A percentile compares a stretch with the other conserved stretches of the same genome.
phyloP scores from a whole-genome alignment of 192 early-diverging fungal species.

The Mortierella alpina region DNA sequence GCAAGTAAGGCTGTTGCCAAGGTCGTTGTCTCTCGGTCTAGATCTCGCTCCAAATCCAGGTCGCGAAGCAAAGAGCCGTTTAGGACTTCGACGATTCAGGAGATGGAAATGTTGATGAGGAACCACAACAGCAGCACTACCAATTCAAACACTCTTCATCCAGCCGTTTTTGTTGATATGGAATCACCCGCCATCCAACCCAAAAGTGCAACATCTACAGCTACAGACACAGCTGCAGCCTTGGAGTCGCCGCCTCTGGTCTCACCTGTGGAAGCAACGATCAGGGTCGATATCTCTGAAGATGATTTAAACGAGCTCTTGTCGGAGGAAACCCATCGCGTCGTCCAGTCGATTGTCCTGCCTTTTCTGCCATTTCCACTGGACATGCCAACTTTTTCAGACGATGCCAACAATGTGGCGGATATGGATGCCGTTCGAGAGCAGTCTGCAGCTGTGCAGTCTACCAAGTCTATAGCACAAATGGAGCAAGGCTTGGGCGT shows the following conservation, averaged over 20 bases:
- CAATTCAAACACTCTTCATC: no score
- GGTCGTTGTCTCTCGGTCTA: constrained; percentile 2
- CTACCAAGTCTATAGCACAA: neutral
- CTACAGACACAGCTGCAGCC: no score
- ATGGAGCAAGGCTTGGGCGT: neutral
- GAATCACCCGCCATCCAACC: no score
- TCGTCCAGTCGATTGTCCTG: constrained; percentile 36
- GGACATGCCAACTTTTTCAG: neutral
- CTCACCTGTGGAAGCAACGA: neutral
- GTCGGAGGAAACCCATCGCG: constrained; percentile 34
- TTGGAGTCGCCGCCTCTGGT: no score
- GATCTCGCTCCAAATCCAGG: constrained; percentile 2
- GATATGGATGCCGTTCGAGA: neutral
- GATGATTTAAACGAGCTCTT: constrained; percentile 25
- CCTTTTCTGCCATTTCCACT: constrained; percentile 43
- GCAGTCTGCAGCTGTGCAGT: neutral
- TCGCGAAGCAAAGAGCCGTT: neutral
- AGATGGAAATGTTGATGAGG: no score
- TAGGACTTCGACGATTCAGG: neutral
- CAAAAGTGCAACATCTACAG: no score
- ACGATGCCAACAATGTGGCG: neutral
- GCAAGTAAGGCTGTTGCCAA: neutral
- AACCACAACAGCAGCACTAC: no score
- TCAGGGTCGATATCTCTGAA: constrained; percentile 28
- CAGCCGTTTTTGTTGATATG: no score